These are phyloP conservation scores for Coniella vitis DNA, from an alignment of 2,329 filamentous ascomycete genomes.

Conservation along the genomic window DNA sequence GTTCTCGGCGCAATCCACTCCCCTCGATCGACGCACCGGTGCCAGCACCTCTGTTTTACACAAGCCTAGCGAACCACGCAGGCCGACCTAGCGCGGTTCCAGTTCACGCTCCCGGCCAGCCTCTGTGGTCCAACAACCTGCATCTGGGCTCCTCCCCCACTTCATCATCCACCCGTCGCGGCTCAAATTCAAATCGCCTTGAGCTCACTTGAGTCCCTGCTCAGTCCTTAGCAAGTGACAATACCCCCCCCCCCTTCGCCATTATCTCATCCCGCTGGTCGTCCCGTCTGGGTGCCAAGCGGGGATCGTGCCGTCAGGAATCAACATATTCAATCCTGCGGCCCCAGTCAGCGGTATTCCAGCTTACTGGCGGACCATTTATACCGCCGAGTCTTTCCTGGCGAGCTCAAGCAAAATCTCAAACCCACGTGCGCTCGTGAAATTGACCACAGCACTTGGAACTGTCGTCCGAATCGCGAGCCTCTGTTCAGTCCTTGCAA, in stretches of 20 bases:
- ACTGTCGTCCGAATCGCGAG: no score
- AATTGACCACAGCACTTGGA: no score
- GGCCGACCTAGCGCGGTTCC: not conserved
- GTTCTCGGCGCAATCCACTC: not conserved
- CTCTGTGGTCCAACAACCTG: not conserved
- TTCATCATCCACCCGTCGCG: not conserved
- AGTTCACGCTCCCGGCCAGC: not conserved
- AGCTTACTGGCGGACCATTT: no score
- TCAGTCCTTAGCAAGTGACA: not conserved
- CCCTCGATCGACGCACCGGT: not conserved
- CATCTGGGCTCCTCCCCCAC: not conserved
- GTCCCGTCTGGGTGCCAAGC: no score
- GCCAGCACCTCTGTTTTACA: not conserved
- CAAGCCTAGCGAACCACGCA: no score
- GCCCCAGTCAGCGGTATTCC: no score
- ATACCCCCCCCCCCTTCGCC: not conserved
- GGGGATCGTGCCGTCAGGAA: no score
- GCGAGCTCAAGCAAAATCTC: no score
- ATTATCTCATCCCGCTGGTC: not conserved
- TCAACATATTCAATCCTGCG: no score
- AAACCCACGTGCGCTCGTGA: no score
- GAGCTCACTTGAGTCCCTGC: not conserved
- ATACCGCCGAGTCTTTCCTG: no score
- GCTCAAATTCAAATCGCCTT: not conserved
- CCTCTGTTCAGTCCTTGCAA: no score